Percentiles rank a stretch among this genome's conserved stretches.
Evolutionary conservation across 1,284 basidiomycete genomes (phyloP).

Genomic region (Rugosomyces carneus): DNA sequence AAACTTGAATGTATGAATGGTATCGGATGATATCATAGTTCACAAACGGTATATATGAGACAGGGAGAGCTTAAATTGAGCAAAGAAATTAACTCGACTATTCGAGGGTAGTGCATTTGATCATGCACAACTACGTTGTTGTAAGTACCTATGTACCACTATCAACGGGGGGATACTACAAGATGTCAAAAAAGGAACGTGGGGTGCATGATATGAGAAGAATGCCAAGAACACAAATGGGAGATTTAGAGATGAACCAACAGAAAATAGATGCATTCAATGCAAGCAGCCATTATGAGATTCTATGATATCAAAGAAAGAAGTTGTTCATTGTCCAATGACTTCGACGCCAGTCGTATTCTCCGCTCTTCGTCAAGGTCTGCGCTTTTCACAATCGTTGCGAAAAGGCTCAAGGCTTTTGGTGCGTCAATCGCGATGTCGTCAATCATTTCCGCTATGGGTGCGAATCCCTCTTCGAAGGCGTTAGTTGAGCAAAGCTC

Average conservation of each 20-base stretch:
- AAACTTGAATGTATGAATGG: no score
- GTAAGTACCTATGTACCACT: conserved; percentile 16
- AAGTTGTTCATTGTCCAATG: conserved; percentile 51
- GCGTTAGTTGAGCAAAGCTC: conserved; percentile 46
- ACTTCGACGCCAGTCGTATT: conserved; percentile 52
- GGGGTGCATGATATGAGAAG: conserved; percentile 19
- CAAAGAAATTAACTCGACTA: background rate
- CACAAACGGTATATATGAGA: no score
- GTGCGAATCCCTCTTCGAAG: conserved; percentile 65
- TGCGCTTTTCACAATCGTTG: conserved; percentile 65
- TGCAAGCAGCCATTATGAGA: conserved; percentile 20
- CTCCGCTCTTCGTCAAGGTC: conserved; percentile 57
- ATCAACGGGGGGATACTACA: conserved; percentile 17
- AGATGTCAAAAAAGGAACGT: conserved; percentile 9
- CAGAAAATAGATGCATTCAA: conserved; percentile 23
- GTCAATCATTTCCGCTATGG: conserved; percentile 71
- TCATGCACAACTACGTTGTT: conserved; percentile 14
- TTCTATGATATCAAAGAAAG: conserved; percentile 52
- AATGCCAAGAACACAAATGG: conserved; percentile 15
- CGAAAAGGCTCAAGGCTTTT: conserved; percentile 75
- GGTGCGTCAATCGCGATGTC: conserved; percentile 89
- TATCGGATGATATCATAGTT: no score
- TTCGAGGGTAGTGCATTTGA: conserved; percentile 12
- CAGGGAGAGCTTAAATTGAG: background rate
- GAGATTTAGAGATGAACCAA: conserved; percentile 14